These are phyloP conservation scores for Alternaria viburni DNA, from an alignment of 2,329 filamentous ascomycete genomes.

Conservation along the genomic window DNA sequence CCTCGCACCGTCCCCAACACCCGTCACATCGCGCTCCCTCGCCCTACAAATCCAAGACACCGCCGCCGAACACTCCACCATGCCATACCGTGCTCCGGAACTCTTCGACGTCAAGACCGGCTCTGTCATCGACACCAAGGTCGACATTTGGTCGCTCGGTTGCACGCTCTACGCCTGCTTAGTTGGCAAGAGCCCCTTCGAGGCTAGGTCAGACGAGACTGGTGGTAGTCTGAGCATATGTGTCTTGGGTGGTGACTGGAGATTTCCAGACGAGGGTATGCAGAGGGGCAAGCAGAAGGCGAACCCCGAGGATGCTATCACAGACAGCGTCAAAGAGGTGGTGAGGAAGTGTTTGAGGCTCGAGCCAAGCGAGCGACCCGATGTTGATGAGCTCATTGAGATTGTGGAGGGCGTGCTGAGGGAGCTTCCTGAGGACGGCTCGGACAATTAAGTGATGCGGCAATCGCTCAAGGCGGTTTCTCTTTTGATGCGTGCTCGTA, in stretches of 20 bases:
- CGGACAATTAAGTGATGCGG: constrained; percentile 14
- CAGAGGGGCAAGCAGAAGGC: constrained; percentile 61
- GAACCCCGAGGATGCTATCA: constrained; percentile 64
- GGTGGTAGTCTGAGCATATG: constrained; percentile 92
- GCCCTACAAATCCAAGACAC: constrained; percentile 93
- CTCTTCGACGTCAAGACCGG: constrained; percentile 98
- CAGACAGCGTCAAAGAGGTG: constrained; percentile 82
- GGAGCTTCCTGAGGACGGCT: constrained; percentile 67
- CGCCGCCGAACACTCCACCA: constrained; percentile 94
- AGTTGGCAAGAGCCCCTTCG: constrained; percentile 95
- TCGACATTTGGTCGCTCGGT: constrained; percentile 96
- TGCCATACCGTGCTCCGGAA: constrained; percentile 97
- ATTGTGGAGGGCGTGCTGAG: constrained; percentile 78
- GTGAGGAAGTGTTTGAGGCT: constrained; percentile 86
- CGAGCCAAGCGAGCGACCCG: constrained; percentile 85
- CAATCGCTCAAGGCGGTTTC: neutral
- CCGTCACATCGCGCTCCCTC: constrained; percentile 87
- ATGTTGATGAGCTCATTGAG: constrained; percentile 81
- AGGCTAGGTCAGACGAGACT: constrained; percentile 94
- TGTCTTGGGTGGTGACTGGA: constrained; percentile 92
- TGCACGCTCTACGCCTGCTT: constrained; percentile 98
- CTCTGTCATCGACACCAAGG: constrained; percentile 89
- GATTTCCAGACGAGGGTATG: constrained; percentile 85
- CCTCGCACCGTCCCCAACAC: constrained; percentile 82
- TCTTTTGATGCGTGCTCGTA: neutral